A percentile compares a stretch with the other conserved stretches of the same genome.
Evolutionary conservation across 192 early-diverging fungal genomes (phyloP).

Genomic region (Bifiguratus adelaidae): DNA sequence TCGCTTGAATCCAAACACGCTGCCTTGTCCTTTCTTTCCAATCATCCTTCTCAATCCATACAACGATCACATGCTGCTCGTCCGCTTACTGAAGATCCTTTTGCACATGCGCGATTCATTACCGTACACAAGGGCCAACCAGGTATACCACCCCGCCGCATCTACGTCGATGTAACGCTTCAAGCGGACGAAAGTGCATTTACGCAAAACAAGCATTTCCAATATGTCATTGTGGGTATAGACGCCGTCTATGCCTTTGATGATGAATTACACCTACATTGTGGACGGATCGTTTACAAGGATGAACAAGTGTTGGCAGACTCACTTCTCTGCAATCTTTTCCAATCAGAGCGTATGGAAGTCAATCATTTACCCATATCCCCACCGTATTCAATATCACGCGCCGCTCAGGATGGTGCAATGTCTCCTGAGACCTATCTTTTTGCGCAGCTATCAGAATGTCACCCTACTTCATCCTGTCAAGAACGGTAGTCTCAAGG

Average conservation of each 20-base stretch:
- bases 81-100: background rate
- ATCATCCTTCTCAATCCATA: background rate
- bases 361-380: constrained; percentile 5
- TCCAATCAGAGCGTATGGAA: constrained; percentile 2
- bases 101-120: constrained; percentile 4
- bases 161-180: constrained; percentile 13
- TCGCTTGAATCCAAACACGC: constrained; percentile 2
- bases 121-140: background rate
- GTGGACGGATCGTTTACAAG: constrained; percentile 4
- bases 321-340: background rate
- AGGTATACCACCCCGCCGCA: constrained; percentile 6
- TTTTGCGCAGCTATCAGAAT: constrained; percentile 3
- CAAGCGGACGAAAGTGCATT: constrained; percentile 2
- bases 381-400: background rate
- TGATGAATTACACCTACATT: constrained; percentile 8
- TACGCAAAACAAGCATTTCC: constrained; percentile 1
- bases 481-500: constrained; percentile 10
- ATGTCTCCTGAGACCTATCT: constrained; percentile 5
- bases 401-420: background rate
- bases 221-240: constrained; percentile 4
- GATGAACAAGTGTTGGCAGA: constrained; percentile 8
- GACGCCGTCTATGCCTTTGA: constrained; percentile 9
- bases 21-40: constrained; percentile 3
- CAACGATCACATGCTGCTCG: background rate
- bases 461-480: constrained; percentile 5